Percentiles rank a stretch among this genome's conserved stretches.
Conservation (phyloP, 2,329 filamentous ascomycete species). For the Aspergillus fumigatus region DNA sequence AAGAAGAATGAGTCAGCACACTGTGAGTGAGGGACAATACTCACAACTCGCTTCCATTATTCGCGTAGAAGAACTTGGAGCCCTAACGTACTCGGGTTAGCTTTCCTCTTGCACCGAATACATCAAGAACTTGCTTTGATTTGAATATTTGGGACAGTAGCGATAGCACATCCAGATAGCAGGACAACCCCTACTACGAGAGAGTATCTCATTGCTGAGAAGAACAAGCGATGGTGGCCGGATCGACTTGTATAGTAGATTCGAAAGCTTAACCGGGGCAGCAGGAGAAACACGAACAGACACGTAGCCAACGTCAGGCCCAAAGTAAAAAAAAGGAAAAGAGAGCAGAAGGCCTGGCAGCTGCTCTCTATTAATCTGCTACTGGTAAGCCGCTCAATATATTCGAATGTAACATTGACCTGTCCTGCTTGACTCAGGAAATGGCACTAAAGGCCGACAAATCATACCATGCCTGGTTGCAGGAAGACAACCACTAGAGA, state of each 20-base stretch:
- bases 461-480: too few relatives aligned
- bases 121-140: background rate
- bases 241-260: too few relatives aligned
- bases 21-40: conserved; percentile 9
- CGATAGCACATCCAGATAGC: background rate
- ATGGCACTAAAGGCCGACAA: too few relatives aligned
- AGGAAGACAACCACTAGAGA: too few relatives aligned
- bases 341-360: background rate
- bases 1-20: background rate
- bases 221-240: background rate
- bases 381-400: too few relatives aligned
- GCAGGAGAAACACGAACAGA: background rate
- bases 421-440: too few relatives aligned
- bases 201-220: background rate
- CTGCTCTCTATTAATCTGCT: background rate
- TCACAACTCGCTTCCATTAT: conserved; percentile 69
- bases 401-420: too few relatives aligned
- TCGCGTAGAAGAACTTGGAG: conserved; percentile 85
- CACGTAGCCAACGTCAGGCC: background rate
- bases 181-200: background rate
- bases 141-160: background rate
- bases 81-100: conserved; percentile 45
- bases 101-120: background rate
- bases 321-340: background rate
- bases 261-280: background rate